Evolutionary conservation across 768 basidiomycete genomes (phyloP), one percentile per base, ranked within the genome.

Genomic region (Epithele typhae): DNA sequence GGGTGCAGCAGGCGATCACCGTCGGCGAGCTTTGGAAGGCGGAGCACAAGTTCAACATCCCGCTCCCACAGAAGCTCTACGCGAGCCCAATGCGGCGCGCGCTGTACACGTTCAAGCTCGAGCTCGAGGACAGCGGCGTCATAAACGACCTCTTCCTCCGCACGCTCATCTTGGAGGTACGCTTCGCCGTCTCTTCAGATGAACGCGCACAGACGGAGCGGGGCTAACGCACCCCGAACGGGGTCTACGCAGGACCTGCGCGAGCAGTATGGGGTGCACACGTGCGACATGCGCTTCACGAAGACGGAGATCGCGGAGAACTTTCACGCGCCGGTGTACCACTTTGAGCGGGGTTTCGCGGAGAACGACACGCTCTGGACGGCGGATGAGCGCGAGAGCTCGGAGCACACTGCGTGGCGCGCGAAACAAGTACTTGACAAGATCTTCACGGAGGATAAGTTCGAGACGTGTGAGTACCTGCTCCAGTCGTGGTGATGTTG

Each of bases 361-460:
- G 86, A 89, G 58, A 68, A 78, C 14, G 87, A 90, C 55, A 64
- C 70, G 15, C 60, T 81, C 0, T 89, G 85, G 85, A 55, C 64
- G 2, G 48, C 77, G 0, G 71, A 78, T 18, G 58, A 69, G 14
- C 68, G 86, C 32, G 87, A 90, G 59, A 73, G 75, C 0, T 55
- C 58, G 5, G 64, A 54, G 0, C 72, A 81, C 40, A 60, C 79
- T 15, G 67, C 69, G 9, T 55, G 37, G 17, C 74, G 87, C 1
- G 82, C 79, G 10, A 65, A 54, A 40, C 54, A 53, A 4, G 78
- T 82, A 0, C 49, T 89, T 2, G 81, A 84, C 49, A 60, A 55
- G 54, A 71, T 86, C 7, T 85, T 87, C 52, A 62, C 9, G 9
- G 15, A 9, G 15, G 30, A 32, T n/a, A n/a, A n/a, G n/a, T n/a